Conservation (phyloP, 2,329 filamentous ascomycete genomes). For the Mycocentrospora acerina region DNA sequence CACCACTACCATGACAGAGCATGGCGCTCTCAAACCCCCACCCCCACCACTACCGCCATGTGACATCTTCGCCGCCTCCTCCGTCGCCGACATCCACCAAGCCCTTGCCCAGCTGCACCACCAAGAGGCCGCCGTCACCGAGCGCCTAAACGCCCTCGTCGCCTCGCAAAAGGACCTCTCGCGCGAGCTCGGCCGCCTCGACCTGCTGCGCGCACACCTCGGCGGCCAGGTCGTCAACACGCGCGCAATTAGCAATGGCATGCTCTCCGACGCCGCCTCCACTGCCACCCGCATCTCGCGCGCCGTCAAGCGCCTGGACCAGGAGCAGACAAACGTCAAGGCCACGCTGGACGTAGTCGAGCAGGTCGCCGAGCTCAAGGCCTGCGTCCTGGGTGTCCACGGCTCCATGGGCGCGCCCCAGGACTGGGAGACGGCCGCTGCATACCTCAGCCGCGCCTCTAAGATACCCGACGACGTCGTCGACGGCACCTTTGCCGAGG, state of each 20-base stretch:
- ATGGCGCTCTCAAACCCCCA: conserved; percentile 19
- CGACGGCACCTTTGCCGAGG: conserved; percentile 81
- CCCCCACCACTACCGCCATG: background rate
- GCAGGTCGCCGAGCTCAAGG: conserved; percentile 94
- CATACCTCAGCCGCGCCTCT: conserved; percentile 80
- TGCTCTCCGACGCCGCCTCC: conserved; percentile 82
- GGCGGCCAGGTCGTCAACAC: conserved; percentile 84
- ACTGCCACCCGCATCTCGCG: conserved; percentile 84
- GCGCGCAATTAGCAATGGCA: conserved; percentile 81
- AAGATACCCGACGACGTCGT: conserved; percentile 79
- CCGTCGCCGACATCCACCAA: conserved; percentile 75
- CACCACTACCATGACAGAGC: conserved; percentile 19
- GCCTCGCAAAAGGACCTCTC: conserved; percentile 83
- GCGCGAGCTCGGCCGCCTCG: conserved; percentile 82
- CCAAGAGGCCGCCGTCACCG: conserved; percentile 73
- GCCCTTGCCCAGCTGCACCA: conserved; percentile 73
- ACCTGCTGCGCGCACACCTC: conserved; percentile 84
- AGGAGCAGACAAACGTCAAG: conserved; percentile 89
- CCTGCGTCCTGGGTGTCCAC: conserved; percentile 89
- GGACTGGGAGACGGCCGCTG: conserved; percentile 96
- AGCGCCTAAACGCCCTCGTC: conserved; percentile 73
- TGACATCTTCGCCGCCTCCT: conserved; percentile 64
- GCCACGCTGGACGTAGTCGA: conserved; percentile 90
- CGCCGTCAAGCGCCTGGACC: conserved; percentile 82
- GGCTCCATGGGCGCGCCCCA: conserved; percentile 97